Evolutionary conservation across 1,284 basidiomycete species (phyloP), one percentile per base, ranked within the genome.

Genomic region (Clitocybe nebularis): DNA sequence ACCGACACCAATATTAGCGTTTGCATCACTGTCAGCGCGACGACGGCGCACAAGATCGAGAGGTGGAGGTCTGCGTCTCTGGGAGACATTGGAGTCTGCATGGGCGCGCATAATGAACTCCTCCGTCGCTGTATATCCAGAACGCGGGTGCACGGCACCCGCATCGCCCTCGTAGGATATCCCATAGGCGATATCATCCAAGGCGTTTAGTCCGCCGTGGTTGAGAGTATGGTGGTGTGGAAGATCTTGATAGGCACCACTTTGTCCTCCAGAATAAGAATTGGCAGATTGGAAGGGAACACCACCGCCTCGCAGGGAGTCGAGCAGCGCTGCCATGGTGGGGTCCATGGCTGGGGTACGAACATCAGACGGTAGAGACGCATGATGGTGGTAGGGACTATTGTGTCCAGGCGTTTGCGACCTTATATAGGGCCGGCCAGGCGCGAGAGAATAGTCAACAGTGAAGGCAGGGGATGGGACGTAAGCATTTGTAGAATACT

Each of bases 91-190:
- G 9, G 51, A 46, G 44, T 68, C 64, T 2, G 70, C 63, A 53
- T 83, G 79, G 3, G 74, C 73, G 46, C 79, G 78, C 50, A 86
- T 69, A 37, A 86, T 76, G 47, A 77, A 72, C 56, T 81, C 80
- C 54, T 85, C 80, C 0, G 81, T 67, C 1, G 78, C 68, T 0
- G 84, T 86, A 50, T 79, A 85, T 1, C 83, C 84, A 13, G 74
- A 72, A 21, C 61, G 58, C n/a, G 72, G 68, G 38, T 68, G 70
- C 37, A 45, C 62, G 14, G 57, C 30, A 4, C 28, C 37, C 8
- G 13, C 20, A 6, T 11, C 13, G 9, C 32, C 36, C 1, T 9
- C 26, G 22, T 46, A 41, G 4, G 17, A 11, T 13, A 40, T 13
- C 1, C 14, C 38, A 30, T 33, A 34, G 1, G n/a, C 17, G 21